Percentiles rank a stretch among this genome's conserved stretches.
Conservation (phyloP, 768 basidiomycete species). For the Udeniomyces megalosporus region DNA sequence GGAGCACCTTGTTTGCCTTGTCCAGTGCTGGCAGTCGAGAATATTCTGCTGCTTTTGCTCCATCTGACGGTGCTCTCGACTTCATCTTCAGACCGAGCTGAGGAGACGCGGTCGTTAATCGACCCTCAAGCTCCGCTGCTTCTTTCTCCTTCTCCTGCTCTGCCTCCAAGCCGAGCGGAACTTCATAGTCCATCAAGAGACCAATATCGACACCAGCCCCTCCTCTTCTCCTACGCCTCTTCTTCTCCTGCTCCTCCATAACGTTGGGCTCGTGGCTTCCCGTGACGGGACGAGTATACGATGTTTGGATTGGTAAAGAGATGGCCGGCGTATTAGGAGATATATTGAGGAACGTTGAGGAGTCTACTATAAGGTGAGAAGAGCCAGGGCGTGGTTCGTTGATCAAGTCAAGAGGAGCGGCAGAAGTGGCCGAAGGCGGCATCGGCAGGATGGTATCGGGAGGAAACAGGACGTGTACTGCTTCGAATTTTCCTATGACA, state of each 20-base stretch:
- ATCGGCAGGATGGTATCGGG: not conserved
- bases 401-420: not conserved
- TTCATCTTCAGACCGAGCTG: too few relatives aligned
- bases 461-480: conserved; percentile 2
- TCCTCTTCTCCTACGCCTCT: not conserved
- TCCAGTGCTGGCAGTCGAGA: not conserved
- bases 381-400: not conserved
- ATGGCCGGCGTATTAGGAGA: not conserved
- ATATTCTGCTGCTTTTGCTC: not conserved
- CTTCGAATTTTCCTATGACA: conserved; percentile 6
- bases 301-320: not conserved
- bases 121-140: not conserved
- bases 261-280: not conserved
- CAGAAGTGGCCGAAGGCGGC: not conserved
- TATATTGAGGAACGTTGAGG: not conserved
- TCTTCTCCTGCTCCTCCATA: conserved; percentile 1
- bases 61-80: not conserved
- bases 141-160: not conserved
- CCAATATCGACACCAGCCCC: not conserved
- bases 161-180: not conserved
- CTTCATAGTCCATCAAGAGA: not conserved
- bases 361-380: not conserved
- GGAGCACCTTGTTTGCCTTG: not conserved
- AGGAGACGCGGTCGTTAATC: too few relatives aligned
- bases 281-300: not conserved